A percentile compares a stretch with the other conserved stretches of the same genome.
Evolutionary conservation across 164 flowering plant species (phyloP).

Genomic region (Sextonia rubra): DNA sequence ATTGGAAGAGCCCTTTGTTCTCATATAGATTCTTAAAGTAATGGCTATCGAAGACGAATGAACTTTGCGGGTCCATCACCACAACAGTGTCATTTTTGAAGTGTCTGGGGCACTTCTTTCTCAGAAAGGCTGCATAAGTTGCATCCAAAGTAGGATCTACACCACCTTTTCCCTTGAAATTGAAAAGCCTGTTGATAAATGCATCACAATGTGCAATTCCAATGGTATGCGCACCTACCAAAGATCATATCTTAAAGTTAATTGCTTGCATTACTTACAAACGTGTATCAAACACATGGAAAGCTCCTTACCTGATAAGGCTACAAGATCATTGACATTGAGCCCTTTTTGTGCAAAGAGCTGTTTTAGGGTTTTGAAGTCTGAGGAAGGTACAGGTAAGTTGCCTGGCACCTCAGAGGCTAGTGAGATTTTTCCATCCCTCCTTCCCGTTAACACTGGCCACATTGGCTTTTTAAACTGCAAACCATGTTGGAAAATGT

Average conservation of each 20-base stretch:
- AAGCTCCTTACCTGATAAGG: conserved; percentile 16
- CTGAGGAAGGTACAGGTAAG: conserved; percentile 21
- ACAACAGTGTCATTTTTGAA: conserved; percentile 27
- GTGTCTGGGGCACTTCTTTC: conserved; percentile 28
- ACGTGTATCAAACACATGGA: conserved; percentile 12
- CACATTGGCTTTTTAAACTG: conserved; percentile 19
- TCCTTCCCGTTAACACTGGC: conserved; percentile 35
- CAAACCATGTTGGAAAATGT: not conserved
- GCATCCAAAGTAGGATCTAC: conserved; percentile 47
- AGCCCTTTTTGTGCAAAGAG: not conserved
- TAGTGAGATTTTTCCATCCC: conserved; percentile 29
- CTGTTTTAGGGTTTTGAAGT: conserved; percentile 22
- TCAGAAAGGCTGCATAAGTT: conserved; percentile 34
- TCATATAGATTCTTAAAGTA: conserved; percentile 28
- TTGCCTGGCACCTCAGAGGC: conserved; percentile 17
- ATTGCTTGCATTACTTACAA: too few relatives aligned
- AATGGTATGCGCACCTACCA: conserved; percentile 49
- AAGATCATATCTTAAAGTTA: too few relatives aligned
- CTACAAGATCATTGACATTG: conserved; percentile 5
- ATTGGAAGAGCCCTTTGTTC: conserved; percentile 42
- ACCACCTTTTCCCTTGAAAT: conserved; percentile 51
- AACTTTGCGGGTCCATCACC: conserved; percentile 44
- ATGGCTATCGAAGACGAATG: conserved; percentile 27
- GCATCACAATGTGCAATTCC: conserved; percentile 41
- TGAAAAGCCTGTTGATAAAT: conserved; percentile 44